phyloP scores from a whole-genome alignment of 345 rosid genomes.

The Hevea brasiliensis region DNA sequence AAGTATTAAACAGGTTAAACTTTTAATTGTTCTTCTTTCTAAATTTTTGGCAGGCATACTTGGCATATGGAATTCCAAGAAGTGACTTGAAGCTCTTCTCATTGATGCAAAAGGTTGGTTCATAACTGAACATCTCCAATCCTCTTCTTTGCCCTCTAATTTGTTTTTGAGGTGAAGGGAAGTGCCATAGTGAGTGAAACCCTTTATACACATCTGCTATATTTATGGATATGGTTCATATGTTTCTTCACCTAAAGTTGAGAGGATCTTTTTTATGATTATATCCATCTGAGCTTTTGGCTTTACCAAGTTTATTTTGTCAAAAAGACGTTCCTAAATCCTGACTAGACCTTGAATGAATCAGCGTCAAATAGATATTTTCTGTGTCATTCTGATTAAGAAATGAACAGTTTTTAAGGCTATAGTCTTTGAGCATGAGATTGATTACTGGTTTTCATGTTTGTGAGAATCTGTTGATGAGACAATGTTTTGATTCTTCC shows the following conservation, averaged over 20 bases:
- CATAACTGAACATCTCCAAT: background rate
- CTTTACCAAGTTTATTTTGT: background rate
- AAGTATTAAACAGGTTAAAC: background rate
- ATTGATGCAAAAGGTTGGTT: slow-evolving; percentile 28
- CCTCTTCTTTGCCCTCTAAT: too few species aligned
- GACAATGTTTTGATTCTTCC: slow-evolving; percentile 14
- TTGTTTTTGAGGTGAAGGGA: too few species aligned
- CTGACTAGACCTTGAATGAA: too few species aligned
- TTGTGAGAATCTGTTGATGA: background rate
- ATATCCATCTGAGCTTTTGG: background rate
- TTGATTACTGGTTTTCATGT: background rate
- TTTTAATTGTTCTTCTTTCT: slow-evolving; percentile 13
- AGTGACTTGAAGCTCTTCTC: slow-evolving; percentile 24
- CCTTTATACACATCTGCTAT: too few species aligned
- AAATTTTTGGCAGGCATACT: slow-evolving; percentile 23
- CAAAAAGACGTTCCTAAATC: background rate
- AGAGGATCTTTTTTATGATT: background rate
- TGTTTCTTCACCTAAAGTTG: background rate
- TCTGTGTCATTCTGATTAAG: background rate
- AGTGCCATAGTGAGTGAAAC: too few species aligned
- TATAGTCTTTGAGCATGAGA: background rate
- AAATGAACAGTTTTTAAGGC: background rate
- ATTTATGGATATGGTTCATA: too few species aligned
- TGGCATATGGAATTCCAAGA: slow-evolving; percentile 29
- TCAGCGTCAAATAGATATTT: background rate